Base-by-base conservation (phyloP, 1,139 yeast genomes). In the Magnusiomyces sp. region DNA sequence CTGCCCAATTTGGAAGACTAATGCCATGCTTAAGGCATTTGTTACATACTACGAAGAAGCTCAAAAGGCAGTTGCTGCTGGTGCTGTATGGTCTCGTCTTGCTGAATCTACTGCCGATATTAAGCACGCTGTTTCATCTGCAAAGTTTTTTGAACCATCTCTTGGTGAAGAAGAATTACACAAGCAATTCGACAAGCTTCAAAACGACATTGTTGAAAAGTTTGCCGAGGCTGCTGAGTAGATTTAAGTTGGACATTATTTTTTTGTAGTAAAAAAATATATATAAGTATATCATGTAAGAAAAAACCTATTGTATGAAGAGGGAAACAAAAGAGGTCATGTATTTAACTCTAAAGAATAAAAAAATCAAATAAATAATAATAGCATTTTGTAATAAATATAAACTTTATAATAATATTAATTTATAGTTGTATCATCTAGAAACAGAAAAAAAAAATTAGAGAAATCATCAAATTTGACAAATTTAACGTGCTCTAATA, bases 1-100 rank as follows among this genome's bases (percentile, higher is more conserved):
- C 83, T 92, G 99, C 74, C 99, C 99, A 61, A 86, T 92, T 65
- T 92, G 98, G 98, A 92, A 92, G 77, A 92, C 99, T 52, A 84
- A 80, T 62, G 95, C 88, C 68, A 92, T 92, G 98, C 89, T 92
- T 97, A 88, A 86, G 71, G 83, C 92, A 20, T 92, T 92, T 63
- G 81, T 89, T 56, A 71, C 89, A 42, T 92, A 92, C 72, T 81
- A 86, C 65, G 97, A 92, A 59, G 97, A 92, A 73, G 97, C 99
- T 36, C 97, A 90, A 73, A 90, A 88, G 75, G 95, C 97, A 14
- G 84, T 90, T 58, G 77, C 96, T 46, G 82, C 85, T 63, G 97
- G 98, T 64, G 95, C 95, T 40, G 81, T 79, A 67, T 92, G 99
- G 99, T 79, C 86, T 58, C 90, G 88, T 74, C 78, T 92, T 59